Evolutionary conservation across 306 rosid species (phyloP).

Genomic region (Quercus gilva): DNA sequence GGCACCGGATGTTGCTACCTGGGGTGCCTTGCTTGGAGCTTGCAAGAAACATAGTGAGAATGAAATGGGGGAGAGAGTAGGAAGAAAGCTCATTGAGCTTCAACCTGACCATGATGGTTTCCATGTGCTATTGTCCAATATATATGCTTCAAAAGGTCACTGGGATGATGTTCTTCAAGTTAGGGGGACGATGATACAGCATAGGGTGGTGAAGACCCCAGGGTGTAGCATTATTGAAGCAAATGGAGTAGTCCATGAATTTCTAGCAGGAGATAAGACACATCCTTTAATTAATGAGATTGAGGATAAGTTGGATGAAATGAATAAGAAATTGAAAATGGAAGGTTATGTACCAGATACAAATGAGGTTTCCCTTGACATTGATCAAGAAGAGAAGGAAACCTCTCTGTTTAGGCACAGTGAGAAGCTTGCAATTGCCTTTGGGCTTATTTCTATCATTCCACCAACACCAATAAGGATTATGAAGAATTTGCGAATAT

Average conservation of each 20-base stretch:
- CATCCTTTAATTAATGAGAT: conserved; percentile 61
- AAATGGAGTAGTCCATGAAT: conserved; percentile 68
- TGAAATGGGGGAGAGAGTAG: conserved; percentile 71
- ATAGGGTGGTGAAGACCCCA: conserved; percentile 70
- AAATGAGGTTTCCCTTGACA: conserved; percentile 69
- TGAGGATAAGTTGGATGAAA: conserved; percentile 59
- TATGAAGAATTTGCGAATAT: conserved; percentile 72
- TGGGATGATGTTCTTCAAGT: conserved; percentile 70
- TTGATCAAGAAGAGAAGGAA: conserved; percentile 83
- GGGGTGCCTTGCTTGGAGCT: conserved; percentile 92
- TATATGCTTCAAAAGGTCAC: conserved; percentile 75
- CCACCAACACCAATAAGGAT: conserved; percentile 64
- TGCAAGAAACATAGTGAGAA: conserved; percentile 64
- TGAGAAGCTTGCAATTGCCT: conserved; percentile 84
- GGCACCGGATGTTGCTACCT: conserved; percentile 70
- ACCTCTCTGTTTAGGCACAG: conserved; percentile 60
- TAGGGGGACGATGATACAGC: conserved; percentile 60
- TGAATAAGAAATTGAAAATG: conserved; percentile 58
- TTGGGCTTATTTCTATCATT: conserved; percentile 57
- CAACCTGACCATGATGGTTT: conserved; percentile 83
- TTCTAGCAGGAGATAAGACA: conserved; percentile 68
- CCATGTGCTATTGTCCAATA: conserved; percentile 68
- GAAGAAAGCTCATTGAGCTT: conserved; percentile 71
- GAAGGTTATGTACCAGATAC: conserved; percentile 69
- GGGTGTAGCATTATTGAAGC: conserved; percentile 82